phyloP scores from a whole-genome alignment of 2,329 filamentous ascomycete genomes.

The Fusarium nelsonii region DNA sequence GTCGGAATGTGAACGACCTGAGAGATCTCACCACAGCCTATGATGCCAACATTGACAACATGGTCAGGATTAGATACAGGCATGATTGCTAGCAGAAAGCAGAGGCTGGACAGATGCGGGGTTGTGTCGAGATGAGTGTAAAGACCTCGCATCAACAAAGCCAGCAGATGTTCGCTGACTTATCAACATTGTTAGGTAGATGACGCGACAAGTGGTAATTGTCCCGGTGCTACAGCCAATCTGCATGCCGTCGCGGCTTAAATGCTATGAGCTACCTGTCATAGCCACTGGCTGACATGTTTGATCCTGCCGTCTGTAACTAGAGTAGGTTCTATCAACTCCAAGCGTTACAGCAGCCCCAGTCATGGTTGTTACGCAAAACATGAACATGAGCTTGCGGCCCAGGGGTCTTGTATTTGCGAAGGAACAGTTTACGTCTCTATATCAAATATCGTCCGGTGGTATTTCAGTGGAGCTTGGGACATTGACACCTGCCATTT shows the following conservation, averaged over 20 bases:
- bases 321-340: no score
- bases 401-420: no score
- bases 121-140: not conserved
- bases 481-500: conserved; percentile 5
- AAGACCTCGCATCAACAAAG: not conserved
- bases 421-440: not conserved
- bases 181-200: not conserved
- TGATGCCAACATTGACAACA: conserved; percentile 3
- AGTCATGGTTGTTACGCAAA: no score
- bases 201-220: not conserved
- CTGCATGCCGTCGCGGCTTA: no score
- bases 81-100: not conserved
- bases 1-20: conserved; percentile 67
- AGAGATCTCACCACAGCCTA: conserved; percentile 33
- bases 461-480: not conserved
- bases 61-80: not conserved
- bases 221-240: no score
- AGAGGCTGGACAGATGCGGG: not conserved
- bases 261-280: no score
- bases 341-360: no score
- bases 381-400: no score
- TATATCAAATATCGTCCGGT: not conserved
- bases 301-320: no score
- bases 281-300: no score
- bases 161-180: not conserved